These are phyloP conservation scores for Botryotinia convoluta DNA, from an alignment of 2,329 filamentous ascomycete genomes.

Conservation along the genomic window DNA sequence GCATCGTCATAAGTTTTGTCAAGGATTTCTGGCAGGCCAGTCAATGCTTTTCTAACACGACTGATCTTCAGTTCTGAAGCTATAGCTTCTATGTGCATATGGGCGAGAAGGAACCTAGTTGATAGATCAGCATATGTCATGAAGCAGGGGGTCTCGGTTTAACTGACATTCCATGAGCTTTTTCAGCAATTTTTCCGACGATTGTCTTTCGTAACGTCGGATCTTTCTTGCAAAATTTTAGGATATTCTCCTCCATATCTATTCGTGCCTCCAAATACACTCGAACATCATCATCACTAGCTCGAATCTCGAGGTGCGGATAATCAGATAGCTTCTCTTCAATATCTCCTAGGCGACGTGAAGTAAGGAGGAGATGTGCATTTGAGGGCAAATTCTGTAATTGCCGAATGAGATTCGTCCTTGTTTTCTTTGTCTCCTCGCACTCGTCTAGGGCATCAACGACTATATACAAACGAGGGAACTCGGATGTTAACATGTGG, in stretches of 20 bases:
- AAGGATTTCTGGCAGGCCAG: slow-evolving; percentile 28
- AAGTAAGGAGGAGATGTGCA: slow-evolving; percentile 38
- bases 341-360: slow-evolving; percentile 35
- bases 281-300: slow-evolving; percentile 36
- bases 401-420: slow-evolving; percentile 32
- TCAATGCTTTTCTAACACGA: slow-evolving; percentile 35
- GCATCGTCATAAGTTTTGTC: slow-evolving; percentile 41
- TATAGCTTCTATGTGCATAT: slow-evolving; percentile 40
- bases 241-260: slow-evolving; percentile 11
- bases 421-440: not conserved
- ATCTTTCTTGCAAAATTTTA: slow-evolving; percentile 18
- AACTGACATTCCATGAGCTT: slow-evolving; percentile 19
- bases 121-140: not conserved
- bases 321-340: slow-evolving; percentile 26
- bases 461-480: slow-evolving; percentile 27
- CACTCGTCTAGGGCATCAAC: slow-evolving; percentile 31
- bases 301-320: slow-evolving; percentile 35
- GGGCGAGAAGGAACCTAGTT: slow-evolving; percentile 33
- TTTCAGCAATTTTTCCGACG: not conserved
- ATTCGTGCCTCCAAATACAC: slow-evolving; percentile 5
- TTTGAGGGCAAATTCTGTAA: slow-evolving; percentile 30
- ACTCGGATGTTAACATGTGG: slow-evolving; percentile 22
- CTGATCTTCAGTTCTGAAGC: slow-evolving; percentile 33
- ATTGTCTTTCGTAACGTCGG: slow-evolving; percentile 4
- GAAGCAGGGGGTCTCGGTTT: not conserved